Percentiles rank a stretch among this genome's conserved stretches.
These are phyloP conservation scores for Paramyrothecium sp. DNA, from an alignment of 2,329 filamentous ascomycete genomes.

Conservation along the genomic window DNA sequence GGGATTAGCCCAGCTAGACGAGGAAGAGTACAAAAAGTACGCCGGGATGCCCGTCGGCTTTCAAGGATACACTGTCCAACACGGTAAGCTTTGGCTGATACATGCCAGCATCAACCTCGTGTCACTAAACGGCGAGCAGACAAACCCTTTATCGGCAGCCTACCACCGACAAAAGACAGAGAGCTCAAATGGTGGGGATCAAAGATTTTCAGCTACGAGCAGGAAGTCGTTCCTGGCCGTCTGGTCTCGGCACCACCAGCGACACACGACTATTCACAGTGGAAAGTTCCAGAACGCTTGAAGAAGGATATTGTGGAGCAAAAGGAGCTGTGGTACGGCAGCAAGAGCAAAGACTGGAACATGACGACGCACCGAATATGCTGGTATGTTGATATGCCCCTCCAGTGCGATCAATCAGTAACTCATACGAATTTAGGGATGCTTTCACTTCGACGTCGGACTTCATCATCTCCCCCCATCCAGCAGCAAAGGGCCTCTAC, in stretches of 20 bases:
- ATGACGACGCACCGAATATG: conserved; percentile 64
- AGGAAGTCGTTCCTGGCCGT: conserved; percentile 50
- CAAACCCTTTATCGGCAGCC: conserved; percentile 53
- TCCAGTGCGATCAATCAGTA: neutral
- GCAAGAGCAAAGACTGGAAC: conserved; percentile 52
- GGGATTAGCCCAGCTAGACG: conserved; percentile 53
- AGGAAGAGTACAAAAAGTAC: conserved; percentile 42
- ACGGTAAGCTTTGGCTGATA: conserved; percentile 26
- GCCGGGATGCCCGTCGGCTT: conserved; percentile 48
- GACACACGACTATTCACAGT: conserved; percentile 58
- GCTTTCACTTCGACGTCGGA: conserved; percentile 61
- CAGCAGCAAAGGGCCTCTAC: conserved; percentile 51
- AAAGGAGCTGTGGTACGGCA: conserved; percentile 58
- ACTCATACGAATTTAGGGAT: conserved; percentile 47
- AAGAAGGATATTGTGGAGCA: conserved; percentile 59
- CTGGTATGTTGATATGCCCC: conserved; percentile 47
- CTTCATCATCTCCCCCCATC: conserved; percentile 61
- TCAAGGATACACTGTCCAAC: conserved; percentile 35
- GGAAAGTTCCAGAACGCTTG: conserved; percentile 54
- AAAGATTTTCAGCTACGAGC: conserved; percentile 57
- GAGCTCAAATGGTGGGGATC: conserved; percentile 62
- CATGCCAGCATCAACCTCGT: neutral
- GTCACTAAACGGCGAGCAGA: conserved; percentile 7
- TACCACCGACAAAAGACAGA: conserved; percentile 50
- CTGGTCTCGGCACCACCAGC: conserved; percentile 56